A percentile compares a stretch with the other conserved stretches of the same genome.
These are phyloP conservation scores for Penicillium sp. DNA, from an alignment of 2,329 filamentous ascomycete genomes.

Conservation along the genomic window DNA sequence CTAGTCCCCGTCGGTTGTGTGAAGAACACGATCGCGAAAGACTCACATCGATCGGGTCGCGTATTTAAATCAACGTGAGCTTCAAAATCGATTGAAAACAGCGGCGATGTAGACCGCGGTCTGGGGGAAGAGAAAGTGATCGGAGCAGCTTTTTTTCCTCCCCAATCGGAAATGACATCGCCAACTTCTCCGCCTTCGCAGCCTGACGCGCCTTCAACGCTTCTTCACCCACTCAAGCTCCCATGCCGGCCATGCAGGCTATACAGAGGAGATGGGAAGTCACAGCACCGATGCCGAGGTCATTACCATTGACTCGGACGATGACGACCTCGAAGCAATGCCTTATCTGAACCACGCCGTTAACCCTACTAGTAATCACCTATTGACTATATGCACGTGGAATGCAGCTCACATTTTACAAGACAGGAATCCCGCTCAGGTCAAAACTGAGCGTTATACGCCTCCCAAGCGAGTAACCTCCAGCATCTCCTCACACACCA, in stretches of 20 bases:
- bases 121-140: constrained; percentile 4
- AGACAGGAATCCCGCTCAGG: constrained; percentile 1
- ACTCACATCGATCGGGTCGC: neutral
- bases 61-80: neutral
- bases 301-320: constrained; percentile 29
- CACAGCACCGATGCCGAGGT: constrained; percentile 19
- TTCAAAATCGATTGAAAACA: constrained; percentile 4
- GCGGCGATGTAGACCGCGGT: constrained; percentile 1
- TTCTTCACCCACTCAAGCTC: neutral
- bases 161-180: constrained; percentile 25
- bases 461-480: constrained; percentile 5
- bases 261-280: constrained; percentile 17
- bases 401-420: constrained; percentile 19
- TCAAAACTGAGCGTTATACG: neutral
- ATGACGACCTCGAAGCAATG: constrained; percentile 46
- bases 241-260: neutral
- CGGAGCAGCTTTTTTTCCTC: constrained; percentile 15
- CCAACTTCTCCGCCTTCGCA: constrained; percentile 25
- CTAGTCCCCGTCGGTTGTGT: neutral
- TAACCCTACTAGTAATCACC: constrained; percentile 12
- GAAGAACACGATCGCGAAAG: neutral
- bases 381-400: constrained; percentile 5
- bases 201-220: constrained; percentile 2
- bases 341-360: constrained; percentile 12
- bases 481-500: constrained; percentile 7